phyloP scores from a whole-genome alignment of 2,329 filamentous ascomycete genomes.

The Monosporascus sp. region DNA sequence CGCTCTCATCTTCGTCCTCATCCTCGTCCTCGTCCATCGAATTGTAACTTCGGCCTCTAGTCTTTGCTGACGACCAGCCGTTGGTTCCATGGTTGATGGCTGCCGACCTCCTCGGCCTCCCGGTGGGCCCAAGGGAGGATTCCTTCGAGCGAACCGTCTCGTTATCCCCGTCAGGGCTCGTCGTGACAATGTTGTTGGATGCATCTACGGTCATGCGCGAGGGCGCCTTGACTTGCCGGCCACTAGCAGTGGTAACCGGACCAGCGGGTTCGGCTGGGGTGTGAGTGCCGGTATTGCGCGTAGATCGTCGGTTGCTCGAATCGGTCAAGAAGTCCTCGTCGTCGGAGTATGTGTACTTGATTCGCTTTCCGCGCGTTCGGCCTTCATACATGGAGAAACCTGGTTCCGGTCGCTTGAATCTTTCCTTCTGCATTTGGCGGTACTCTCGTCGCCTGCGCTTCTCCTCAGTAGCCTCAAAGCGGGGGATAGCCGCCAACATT shows the following conservation, averaged over 20 bases:
- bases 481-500: conserved; percentile 74
- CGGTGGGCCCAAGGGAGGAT: conserved; percentile 37
- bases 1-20: conserved; percentile 65
- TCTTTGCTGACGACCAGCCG: conserved; percentile 38
- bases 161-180: conserved; percentile 28
- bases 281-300: conserved; percentile 67
- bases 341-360: conserved; percentile 94
- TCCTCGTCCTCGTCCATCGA: conserved; percentile 49
- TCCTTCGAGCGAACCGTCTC: conserved; percentile 32
- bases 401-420: conserved; percentile 80
- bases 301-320: conserved; percentile 61
- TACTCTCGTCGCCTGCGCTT: conserved; percentile 94
- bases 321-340: conserved; percentile 70
- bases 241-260: conserved; percentile 72
- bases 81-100: conserved; percentile 46
- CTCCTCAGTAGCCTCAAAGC: conserved; percentile 93
- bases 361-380: conserved; percentile 89
- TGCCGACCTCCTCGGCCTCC: conserved; percentile 47
- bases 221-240: conserved; percentile 73
- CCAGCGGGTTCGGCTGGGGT: conserved; percentile 65
- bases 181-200: conserved; percentile 42
- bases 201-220: conserved; percentile 61
- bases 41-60: conserved; percentile 48
- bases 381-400: conserved; percentile 95
- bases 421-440: conserved; percentile 75